Evolutionary conservation across 768 basidiomycete species (phyloP).

Genomic region (Agrocybe praecox): DNA sequence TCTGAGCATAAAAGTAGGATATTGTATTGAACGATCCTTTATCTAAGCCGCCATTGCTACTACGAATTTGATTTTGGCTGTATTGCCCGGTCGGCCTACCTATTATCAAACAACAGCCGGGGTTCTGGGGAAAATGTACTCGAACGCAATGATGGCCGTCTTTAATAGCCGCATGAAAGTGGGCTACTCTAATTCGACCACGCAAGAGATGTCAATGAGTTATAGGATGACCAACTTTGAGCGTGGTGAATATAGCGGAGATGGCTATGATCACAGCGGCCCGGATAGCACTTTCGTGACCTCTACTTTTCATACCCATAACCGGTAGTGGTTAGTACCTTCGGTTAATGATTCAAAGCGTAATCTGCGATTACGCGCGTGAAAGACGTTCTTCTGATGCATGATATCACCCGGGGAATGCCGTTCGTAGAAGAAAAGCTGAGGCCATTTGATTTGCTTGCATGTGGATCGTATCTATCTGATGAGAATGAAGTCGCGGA

Average conservation of each 20-base stretch:
- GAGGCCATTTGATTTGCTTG: too few species aligned
- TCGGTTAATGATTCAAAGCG: background rate
- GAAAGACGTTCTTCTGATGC: too few species aligned
- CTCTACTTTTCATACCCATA: background rate
- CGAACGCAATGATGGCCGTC: conserved; percentile 4
- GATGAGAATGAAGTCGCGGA: too few species aligned
- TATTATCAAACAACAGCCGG: conserved; percentile 5
- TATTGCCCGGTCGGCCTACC: background rate
- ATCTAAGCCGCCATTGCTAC: background rate
- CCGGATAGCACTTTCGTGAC: conserved; percentile 2
- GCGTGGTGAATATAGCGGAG: background rate
- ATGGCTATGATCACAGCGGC: conserved; percentile 1
- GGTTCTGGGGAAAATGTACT: conserved; percentile 7
- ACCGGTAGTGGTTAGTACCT: background rate
- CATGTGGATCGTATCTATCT: too few species aligned
- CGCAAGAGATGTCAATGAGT: background rate
- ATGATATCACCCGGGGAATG: too few species aligned
- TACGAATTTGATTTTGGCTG: background rate
- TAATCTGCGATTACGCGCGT: background rate
- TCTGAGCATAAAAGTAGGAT: background rate
- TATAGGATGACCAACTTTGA: background rate
- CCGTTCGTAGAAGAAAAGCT: too few species aligned
- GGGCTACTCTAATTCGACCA: background rate
- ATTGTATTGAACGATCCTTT: background rate
- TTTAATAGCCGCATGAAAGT: conserved; percentile 4